Evolutionary conservation across 768 basidiomycete genomes (phyloP).

Genomic region (Psilocybe cyanescens): DNA sequence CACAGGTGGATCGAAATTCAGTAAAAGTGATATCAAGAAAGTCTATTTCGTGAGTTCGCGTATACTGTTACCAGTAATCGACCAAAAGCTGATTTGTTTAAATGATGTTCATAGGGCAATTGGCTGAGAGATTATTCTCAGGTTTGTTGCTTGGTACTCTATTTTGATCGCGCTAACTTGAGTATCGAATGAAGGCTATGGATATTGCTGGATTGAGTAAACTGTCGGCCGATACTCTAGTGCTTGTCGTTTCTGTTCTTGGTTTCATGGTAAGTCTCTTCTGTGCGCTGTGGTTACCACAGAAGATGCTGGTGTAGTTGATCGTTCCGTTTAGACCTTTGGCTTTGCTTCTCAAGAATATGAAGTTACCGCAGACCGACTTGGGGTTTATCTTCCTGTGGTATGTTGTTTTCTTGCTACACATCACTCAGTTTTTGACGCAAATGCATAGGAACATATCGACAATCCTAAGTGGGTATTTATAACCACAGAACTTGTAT

Average conservation of each 20-base stretch:
- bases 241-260: conserved; percentile 59
- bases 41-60: conserved; percentile 58
- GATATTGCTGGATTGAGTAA: conserved; percentile 73
- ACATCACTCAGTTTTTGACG: conserved; percentile 3
- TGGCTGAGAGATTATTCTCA: conserved; percentile 76
- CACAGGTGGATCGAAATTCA: conserved; percentile 61
- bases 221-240: conserved; percentile 64
- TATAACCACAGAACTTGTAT: too few relatives aligned
- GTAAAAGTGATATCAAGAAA: conserved; percentile 65
- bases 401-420: conserved; percentile 28
- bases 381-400: conserved; percentile 78
- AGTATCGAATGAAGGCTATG: conserved; percentile 51
- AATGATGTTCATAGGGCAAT: conserved; percentile 47
- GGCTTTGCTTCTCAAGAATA: conserved; percentile 71
- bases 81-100: background rate
- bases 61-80: too few relatives aligned
- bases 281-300: background rate
- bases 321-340: conserved; percentile 46
- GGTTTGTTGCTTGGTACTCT: conserved; percentile 29
- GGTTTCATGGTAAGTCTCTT: conserved; percentile 49
- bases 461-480: conserved; percentile 69
- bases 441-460: conserved; percentile 61
- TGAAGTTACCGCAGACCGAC: conserved; percentile 70
- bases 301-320: background rate
- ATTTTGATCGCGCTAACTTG: conserved; percentile 4